phyloP scores from a whole-genome alignment of 2,329 filamentous ascomycete species.

The Aspergillus sp. region DNA sequence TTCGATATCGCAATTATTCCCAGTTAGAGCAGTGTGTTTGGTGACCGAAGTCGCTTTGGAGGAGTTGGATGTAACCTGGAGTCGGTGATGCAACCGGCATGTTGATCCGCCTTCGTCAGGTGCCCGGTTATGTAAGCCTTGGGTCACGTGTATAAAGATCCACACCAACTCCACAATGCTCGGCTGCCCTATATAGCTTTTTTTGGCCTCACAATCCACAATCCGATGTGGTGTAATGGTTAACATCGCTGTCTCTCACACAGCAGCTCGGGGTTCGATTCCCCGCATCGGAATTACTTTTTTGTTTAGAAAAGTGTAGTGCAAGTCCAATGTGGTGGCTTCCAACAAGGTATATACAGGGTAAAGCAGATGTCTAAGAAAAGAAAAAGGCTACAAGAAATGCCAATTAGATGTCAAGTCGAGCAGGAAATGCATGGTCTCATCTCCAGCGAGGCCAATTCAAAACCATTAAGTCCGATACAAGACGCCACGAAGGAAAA shows the following conservation, averaged over 20 bases:
- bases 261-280: slow-evolving; percentile 29
- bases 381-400: not conserved
- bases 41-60: slow-evolving; percentile 9
- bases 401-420: not conserved
- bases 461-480: not conserved
- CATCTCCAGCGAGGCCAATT: not conserved
- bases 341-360: not conserved
- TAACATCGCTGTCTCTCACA: slow-evolving; percentile 28
- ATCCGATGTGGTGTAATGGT: slow-evolving; percentile 25
- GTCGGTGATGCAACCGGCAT: slow-evolving; percentile 10
- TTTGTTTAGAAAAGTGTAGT: not conserved
- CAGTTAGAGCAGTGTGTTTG: not conserved
- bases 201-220: not conserved
- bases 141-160: not conserved
- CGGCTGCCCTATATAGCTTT: not conserved
- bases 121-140: not conserved
- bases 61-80: slow-evolving; percentile 3
- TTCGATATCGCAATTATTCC: slow-evolving; percentile 17
- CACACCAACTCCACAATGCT: not conserved
- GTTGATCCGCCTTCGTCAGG: not conserved
- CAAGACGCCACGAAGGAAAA: not conserved
- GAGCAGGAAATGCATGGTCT: not conserved
- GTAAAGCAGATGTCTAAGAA: not conserved
- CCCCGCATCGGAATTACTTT: slow-evolving; percentile 20
- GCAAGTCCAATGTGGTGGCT: not conserved